Percentiles rank a stretch among this genome's conserved stretches.
Conservation (phyloP, 2,329 filamentous ascomycete genomes). For the Cordyceps javanica region DNA sequence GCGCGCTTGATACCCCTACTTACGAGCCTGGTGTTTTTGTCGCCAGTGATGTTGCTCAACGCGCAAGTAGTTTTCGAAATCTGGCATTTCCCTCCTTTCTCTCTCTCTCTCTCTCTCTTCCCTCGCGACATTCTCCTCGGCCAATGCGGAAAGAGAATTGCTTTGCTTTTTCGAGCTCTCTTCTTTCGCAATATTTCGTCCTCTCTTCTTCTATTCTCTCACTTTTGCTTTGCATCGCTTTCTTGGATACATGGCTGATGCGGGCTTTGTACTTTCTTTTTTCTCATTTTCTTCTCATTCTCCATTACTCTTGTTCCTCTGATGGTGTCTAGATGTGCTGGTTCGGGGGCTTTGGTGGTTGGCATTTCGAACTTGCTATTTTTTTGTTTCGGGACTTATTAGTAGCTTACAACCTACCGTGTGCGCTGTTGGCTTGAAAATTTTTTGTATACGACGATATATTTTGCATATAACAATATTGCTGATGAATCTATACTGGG, state of each 20-base stretch:
- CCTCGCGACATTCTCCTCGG: neutral
- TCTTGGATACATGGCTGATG: constrained; percentile 1
- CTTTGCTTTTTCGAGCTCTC: neutral
- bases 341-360: neutral
- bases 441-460: neutral
- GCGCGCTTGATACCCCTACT: constrained; percentile 9
- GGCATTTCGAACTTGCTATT: neutral
- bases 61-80: constrained; percentile 10
- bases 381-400: too few relatives aligned
- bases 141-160: neutral
- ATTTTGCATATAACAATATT: neutral
- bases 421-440: neutral
- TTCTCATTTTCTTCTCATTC: too few relatives aligned
- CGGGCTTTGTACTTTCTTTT: neutral
- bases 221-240: neutral
- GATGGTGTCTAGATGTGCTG: neutral
- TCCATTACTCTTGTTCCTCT: too few relatives aligned
- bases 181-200: too few relatives aligned
- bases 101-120: neutral
- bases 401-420: neutral
- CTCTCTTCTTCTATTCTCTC: neutral
- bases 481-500: neutral
- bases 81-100: too few relatives aligned
- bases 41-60: constrained; percentile 13
- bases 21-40: constrained; percentile 4